Base-by-base conservation (phyloP, 2,329 filamentous ascomycete species). In the Botrytis tulipae region DNA sequence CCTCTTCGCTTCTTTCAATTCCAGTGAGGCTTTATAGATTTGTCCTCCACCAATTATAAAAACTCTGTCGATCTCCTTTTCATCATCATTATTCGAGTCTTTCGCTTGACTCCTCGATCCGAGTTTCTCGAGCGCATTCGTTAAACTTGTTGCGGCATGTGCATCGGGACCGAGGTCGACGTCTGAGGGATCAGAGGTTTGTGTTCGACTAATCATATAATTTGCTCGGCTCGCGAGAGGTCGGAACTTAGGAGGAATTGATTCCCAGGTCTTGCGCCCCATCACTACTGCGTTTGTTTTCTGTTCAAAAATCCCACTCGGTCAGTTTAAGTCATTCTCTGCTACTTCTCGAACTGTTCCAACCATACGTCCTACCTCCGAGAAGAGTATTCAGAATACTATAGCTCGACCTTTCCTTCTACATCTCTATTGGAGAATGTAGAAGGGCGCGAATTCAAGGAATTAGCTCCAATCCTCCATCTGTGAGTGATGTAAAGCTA, bases 211-310 rank as follows among this genome's bases (percentile, higher is more conserved):
- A 77, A 99, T 86, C 76, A 98, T 89, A 59, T 98, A 89, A 82
- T 97, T 98, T 69, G 94, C 85, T 16, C 96, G 87, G 75, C 90
- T 92, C 75, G 89, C 91, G 48, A 99, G 86, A 29, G 96, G 96
- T 3, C 94, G 88, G 81, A 96, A 94, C 70, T 86, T 87, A 10
- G 85, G 80, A 3, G 96, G 95, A 74, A 99, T 95, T 76, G 91
- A 94, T 70, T 97, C 94, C 91, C 95, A 99, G 0, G 96, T 99
- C 83, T 97, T 98, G 80, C 96, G 92, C 74, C 96, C 96, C 96
- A 99, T 99, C 78, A 99, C 92, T 70, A 98, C 93, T 29, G 93
- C 92, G 82, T 95, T 95, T 8, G 60, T 70, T 59, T 60, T 70
- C 78, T 80, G 63, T 25, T 54, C 10, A 57, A 57, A 22, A 12